A percentile compares a stretch with the other conserved stretches of the same genome.
Conservation (phyloP, 2,329 filamentous ascomycete genomes). For the Clonostachys rhizophaga region DNA sequence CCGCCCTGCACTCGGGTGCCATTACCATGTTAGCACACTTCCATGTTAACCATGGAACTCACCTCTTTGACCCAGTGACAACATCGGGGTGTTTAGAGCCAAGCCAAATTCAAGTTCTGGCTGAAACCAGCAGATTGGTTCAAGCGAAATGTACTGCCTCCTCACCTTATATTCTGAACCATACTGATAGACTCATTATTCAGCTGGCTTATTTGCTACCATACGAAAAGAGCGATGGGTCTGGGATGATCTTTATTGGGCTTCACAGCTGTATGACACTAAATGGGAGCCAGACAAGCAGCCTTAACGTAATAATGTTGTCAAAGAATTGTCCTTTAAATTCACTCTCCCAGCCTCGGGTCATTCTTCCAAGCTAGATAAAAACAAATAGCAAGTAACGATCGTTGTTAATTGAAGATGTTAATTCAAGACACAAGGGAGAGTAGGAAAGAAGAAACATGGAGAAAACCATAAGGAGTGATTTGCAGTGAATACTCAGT, state of each 20-base stretch:
- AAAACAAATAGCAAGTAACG: too few relatives aligned
- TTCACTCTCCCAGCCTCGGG: too few relatives aligned
- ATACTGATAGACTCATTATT: too few relatives aligned
- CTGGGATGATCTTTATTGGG: background rate
- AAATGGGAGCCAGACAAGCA: background rate
- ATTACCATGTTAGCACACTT: background rate
- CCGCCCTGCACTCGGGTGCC: background rate
- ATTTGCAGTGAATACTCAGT: background rate
- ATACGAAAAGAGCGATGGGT: background rate
- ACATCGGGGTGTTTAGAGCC: background rate
- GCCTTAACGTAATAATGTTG: too few relatives aligned
- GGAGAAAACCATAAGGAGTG: too few relatives aligned
- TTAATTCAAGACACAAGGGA: too few relatives aligned
- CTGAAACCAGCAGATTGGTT: background rate
- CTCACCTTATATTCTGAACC: too few relatives aligned
- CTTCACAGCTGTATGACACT: background rate
- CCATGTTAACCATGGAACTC: background rate
- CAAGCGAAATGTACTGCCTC: background rate
- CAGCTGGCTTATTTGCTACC: too few relatives aligned
- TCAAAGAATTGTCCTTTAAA: too few relatives aligned
- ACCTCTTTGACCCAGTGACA: background rate
- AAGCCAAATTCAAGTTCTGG: background rate
- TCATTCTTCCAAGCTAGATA: too few relatives aligned
- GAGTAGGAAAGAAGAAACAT: too few relatives aligned
- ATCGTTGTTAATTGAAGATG: too few relatives aligned